A percentile compares a stretch with the other conserved stretches of the same genome.
phyloP scores from a whole-genome alignment of 345 rosid species.

The Xanthoceras sorbifolium region DNA sequence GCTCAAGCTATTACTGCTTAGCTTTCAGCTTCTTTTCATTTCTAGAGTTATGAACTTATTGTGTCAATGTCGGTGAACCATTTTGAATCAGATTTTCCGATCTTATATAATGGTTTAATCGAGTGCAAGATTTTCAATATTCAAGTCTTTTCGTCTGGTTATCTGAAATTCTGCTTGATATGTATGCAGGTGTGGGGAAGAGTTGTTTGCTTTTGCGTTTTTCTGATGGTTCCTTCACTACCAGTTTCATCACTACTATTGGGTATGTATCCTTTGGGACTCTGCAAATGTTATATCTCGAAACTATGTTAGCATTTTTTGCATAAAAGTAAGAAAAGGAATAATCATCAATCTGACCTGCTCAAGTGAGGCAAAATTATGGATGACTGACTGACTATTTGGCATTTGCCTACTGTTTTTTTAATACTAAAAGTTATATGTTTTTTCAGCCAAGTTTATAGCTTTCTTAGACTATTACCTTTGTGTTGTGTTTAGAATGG shows the following conservation, averaged over 20 bases:
- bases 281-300: not conserved
- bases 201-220: slow-evolving; percentile 94
- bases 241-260: slow-evolving; percentile 92
- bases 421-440: not conserved
- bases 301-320: not conserved
- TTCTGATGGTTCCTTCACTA: slow-evolving; percentile 95
- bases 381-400: slow-evolving; percentile 1
- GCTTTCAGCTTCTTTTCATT: not conserved
- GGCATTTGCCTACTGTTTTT: not conserved
- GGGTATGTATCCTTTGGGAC: slow-evolving; percentile 50
- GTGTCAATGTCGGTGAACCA: not conserved
- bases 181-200: slow-evolving; percentile 77
- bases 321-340: slow-evolving; percentile 6
- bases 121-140: slow-evolving; percentile 3
- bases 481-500: not conserved
- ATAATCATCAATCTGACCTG: not conserved
- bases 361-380: not conserved
- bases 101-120: not conserved
- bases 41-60: not conserved
- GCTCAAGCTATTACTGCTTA: not conserved
- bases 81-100: not conserved
- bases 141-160: not conserved
- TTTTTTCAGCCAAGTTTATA: not conserved
- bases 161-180: not conserved
- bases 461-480: slow-evolving; percentile 8